Conservation (phyloP, 2,329 filamentous ascomycete species). For the Stagonosporopsis rhizophila region DNA sequence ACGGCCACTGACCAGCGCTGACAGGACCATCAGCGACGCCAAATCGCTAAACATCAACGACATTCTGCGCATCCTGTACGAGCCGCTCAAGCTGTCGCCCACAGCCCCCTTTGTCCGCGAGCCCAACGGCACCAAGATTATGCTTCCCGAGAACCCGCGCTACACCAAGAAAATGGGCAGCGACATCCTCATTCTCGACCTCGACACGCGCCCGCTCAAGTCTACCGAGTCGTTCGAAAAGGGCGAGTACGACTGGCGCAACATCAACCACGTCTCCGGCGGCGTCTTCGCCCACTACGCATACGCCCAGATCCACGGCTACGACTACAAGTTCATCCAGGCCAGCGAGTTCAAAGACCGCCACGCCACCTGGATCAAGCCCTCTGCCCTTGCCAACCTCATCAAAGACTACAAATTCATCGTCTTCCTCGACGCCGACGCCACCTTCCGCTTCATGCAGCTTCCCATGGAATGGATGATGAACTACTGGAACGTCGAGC, state of each 20-base stretch:
- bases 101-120: slow-evolving; percentile 41
- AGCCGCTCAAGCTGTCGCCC: slow-evolving; percentile 37
- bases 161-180: slow-evolving; percentile 44
- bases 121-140: slow-evolving; percentile 40
- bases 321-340: slow-evolving; percentile 58
- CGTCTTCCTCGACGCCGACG: slow-evolving; percentile 59
- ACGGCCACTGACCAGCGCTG: slow-evolving; percentile 22
- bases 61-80: slow-evolving; percentile 42
- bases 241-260: slow-evolving; percentile 47
- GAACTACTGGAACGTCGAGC: slow-evolving; percentile 57
- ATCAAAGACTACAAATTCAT: slow-evolving; percentile 54
- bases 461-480: slow-evolving; percentile 60
- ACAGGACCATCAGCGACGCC: slow-evolving; percentile 32
- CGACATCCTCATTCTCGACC: slow-evolving; percentile 46
- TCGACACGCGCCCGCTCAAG: slow-evolving; percentile 45
- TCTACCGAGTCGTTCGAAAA: slow-evolving; percentile 42
- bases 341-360: slow-evolving; percentile 51
- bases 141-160: slow-evolving; percentile 39
- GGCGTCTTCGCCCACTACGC: slow-evolving; percentile 50
- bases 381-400: slow-evolving; percentile 46
- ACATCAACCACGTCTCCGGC: slow-evolving; percentile 46
- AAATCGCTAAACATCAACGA: slow-evolving; percentile 42
- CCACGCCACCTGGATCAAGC: slow-evolving; percentile 58
- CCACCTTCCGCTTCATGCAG: slow-evolving; percentile 55
- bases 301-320: slow-evolving; percentile 56